phyloP scores from a whole-genome alignment of 2,329 filamentous ascomycete species.

The Madurella fahalii region DNA sequence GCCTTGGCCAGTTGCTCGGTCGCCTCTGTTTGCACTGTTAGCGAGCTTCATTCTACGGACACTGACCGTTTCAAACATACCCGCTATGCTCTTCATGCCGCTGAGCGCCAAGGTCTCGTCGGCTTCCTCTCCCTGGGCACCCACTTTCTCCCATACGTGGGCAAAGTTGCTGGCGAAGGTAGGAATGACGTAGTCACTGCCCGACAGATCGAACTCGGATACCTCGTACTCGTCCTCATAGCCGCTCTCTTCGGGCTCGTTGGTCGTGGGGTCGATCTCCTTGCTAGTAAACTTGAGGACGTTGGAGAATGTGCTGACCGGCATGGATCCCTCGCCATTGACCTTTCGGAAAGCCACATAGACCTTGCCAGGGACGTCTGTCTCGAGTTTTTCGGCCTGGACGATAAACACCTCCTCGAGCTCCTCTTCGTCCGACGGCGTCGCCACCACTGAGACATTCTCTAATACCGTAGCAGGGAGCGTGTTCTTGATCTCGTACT shows the following conservation, averaged over 20 bases:
- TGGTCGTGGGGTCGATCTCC: constrained; percentile 93
- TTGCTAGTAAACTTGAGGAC: constrained; percentile 95
- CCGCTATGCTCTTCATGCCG: constrained; percentile 85
- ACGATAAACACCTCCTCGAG: constrained; percentile 92
- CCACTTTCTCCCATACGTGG: constrained; percentile 91
- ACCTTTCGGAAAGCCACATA: constrained; percentile 92
- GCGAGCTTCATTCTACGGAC: not conserved
- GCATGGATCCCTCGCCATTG: constrained; percentile 70
- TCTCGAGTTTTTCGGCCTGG: constrained; percentile 73
- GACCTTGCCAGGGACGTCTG: constrained; percentile 85
- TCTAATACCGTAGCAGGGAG: constrained; percentile 85
- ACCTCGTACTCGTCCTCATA: constrained; percentile 99
- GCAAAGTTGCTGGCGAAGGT: constrained; percentile 93
- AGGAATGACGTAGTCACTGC: constrained; percentile 90
- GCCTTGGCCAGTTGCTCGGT: constrained; percentile 85
- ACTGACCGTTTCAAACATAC: constrained; percentile 49
- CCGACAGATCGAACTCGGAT: constrained; percentile 83
- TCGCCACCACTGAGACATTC: constrained; percentile 78
- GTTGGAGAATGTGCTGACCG: constrained; percentile 81
- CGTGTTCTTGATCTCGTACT: constrained; percentile 98
- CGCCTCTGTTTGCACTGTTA: constrained; percentile 58
- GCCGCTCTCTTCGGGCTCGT: constrained; percentile 83
- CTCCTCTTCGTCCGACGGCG: constrained; percentile 76
- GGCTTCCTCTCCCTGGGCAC: constrained; percentile 81
- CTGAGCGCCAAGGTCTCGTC: constrained; percentile 87